phyloP scores from a whole-genome alignment of 495 filamentous ascomycete species.

The Penicillium diatomitis region DNA sequence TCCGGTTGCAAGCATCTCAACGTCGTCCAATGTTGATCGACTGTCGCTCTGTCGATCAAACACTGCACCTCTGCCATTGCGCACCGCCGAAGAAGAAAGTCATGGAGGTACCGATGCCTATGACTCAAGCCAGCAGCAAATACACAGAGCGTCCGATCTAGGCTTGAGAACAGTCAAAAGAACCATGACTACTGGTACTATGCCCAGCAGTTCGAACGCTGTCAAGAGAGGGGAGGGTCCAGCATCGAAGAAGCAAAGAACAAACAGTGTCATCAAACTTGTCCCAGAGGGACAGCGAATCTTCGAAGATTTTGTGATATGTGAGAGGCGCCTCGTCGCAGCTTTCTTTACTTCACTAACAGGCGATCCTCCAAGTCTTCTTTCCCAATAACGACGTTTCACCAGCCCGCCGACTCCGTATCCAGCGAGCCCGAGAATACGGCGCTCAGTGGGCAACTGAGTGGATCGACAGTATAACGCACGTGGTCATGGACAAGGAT shows the following conservation, averaged over 20 bases:
- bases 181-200: slow-evolving; percentile 11
- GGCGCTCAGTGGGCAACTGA: slow-evolving; percentile 58
- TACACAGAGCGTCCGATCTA: not conserved
- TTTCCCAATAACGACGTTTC: slow-evolving; percentile 70
- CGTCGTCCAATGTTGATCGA: not conserved
- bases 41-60: slow-evolving; percentile 5
- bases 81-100: not conserved
- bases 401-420: slow-evolving; percentile 55
- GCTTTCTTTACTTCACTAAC: slow-evolving; percentile 1
- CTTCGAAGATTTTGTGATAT: slow-evolving; percentile 58
- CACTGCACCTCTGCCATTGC: slow-evolving; percentile 8
- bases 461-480: slow-evolving; percentile 49
- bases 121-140: not conserved
- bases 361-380: slow-evolving; percentile 45
- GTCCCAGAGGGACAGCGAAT: slow-evolving; percentile 54
- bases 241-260: slow-evolving; percentile 20
- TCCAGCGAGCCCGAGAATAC: slow-evolving; percentile 64
- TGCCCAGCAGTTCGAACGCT: slow-evolving; percentile 4
- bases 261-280: slow-evolving; percentile 18
- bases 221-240: slow-evolving; percentile 2
- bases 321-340: slow-evolving; percentile 19
- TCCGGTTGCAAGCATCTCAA: not conserved
- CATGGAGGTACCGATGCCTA: not conserved
- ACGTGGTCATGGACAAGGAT: slow-evolving; percentile 71
- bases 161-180: slow-evolving; percentile 4